A percentile compares a stretch with the other conserved stretches of the same genome.
Conservation (phyloP, 208 protist genomes). For the Wallacemonas sp. region DNA sequence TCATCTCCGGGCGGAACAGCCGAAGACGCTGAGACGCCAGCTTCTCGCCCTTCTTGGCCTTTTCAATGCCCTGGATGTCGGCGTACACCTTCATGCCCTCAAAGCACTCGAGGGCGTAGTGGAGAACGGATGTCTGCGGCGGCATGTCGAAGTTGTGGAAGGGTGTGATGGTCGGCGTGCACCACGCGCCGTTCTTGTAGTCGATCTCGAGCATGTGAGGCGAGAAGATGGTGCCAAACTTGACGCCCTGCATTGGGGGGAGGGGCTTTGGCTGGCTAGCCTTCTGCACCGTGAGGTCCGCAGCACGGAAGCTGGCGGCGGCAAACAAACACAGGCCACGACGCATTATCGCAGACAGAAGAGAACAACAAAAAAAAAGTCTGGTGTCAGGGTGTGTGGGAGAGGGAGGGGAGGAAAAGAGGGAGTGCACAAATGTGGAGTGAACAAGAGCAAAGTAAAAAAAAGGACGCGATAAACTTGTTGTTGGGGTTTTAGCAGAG, state of each 20-base stretch:
- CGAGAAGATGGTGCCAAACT: constrained; percentile 95
- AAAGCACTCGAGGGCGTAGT: constrained; percentile 96
- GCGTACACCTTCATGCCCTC: constrained; percentile 99
- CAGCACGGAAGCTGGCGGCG: not conserved
- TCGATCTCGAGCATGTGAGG: constrained; percentile 97
- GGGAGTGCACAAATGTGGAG: no score
- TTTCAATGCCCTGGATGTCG: constrained; percentile 65
- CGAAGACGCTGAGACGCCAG: constrained; percentile 45
- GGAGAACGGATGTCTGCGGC: constrained; percentile 88
- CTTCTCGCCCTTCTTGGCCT: constrained; percentile 31
- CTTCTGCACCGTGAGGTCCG: constrained; percentile 7
- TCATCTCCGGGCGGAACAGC: constrained; percentile 97
- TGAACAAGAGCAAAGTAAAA: no score
- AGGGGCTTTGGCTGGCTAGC: constrained; percentile 60
- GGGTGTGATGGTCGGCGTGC: constrained; percentile 71
- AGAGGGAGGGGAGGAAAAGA: no score
- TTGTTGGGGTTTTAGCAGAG: no score
- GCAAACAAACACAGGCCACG: not conserved
- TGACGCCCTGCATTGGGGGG: constrained; percentile 55
- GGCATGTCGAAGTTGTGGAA: constrained; percentile 84
- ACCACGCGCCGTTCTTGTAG: constrained; percentile 84
- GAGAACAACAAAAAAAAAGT: not conserved
- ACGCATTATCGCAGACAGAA: not conserved
- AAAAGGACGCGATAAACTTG: no score
- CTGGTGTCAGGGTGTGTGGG: no score